These are phyloP conservation scores for Physcia stellaris DNA, from an alignment of 495 filamentous ascomycete species.

Conservation along the genomic window DNA sequence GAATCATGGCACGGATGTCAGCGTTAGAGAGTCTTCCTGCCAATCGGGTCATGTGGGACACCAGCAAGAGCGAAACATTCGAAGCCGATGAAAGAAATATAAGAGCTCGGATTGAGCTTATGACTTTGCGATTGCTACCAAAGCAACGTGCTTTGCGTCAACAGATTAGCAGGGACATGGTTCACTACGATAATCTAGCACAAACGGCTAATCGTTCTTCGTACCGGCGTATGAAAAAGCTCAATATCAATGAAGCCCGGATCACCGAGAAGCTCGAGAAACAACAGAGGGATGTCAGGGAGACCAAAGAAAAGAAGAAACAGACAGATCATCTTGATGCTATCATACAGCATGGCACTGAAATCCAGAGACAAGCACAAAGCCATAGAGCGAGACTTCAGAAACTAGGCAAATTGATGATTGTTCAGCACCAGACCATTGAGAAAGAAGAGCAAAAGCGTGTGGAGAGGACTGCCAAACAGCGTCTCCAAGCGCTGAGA, in stretches of 20 bases:
- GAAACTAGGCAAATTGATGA: conserved; percentile 80
- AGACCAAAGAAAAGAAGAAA: conserved; percentile 90
- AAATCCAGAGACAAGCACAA: conserved; percentile 40
- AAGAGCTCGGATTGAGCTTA: conserved; percentile 85
- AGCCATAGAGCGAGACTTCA: conserved; percentile 54
- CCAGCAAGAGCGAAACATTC: conserved; percentile 51
- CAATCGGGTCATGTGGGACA: conserved; percentile 75
- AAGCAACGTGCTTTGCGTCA: conserved; percentile 80
- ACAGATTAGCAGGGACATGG: conserved; percentile 73
- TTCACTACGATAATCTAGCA: conserved; percentile 84
- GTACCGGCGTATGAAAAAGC: conserved; percentile 92
- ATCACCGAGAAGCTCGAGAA: conserved; percentile 98
- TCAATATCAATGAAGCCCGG: conserved; percentile 85
- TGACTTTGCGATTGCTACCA: conserved; percentile 63
- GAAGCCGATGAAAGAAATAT: conserved; percentile 73
- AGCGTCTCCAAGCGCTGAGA: conserved; percentile 96
- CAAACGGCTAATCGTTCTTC: conserved; percentile 84
- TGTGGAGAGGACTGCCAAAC: conserved; percentile 91
- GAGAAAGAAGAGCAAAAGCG: conserved; percentile 98
- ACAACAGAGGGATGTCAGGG: conserved; percentile 89
- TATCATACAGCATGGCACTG: conserved; percentile 53
- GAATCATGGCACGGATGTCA: conserved; percentile 65
- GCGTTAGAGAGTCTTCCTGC: conserved; percentile 72
- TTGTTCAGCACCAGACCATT: conserved; percentile 80
- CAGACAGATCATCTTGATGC: conserved; percentile 75